A percentile compares a stretch with the other conserved stretches of the same genome.
phyloP scores from a whole-genome alignment of 106 monocot genomes.

The Dendrobium nobile region DNA sequence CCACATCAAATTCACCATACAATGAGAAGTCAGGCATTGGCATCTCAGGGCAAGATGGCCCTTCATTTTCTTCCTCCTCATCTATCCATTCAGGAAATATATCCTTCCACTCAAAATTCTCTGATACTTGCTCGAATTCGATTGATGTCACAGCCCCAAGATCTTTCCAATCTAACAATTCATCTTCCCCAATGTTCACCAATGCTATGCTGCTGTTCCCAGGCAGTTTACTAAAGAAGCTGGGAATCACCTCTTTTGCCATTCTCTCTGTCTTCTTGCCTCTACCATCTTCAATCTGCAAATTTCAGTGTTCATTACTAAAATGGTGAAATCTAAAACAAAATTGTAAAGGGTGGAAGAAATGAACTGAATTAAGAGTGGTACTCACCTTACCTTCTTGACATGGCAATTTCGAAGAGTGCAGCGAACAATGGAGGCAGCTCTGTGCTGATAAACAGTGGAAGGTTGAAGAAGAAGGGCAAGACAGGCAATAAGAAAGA shows the following conservation, averaged over 20 bases:
- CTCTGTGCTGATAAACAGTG: constrained; percentile 9
- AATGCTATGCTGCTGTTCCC: constrained; percentile 26
- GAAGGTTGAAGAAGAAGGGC: constrained; percentile 44
- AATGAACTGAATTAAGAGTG: neutral
- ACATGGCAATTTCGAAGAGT: constrained; percentile 32
- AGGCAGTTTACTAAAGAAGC: constrained; percentile 14
- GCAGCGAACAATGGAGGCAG: constrained; percentile 23
- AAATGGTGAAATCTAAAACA: neutral
- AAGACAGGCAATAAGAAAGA: constrained; percentile 52
- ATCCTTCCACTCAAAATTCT: constrained; percentile 57
- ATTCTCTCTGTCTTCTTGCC: constrained; percentile 6
- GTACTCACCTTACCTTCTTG: constrained; percentile 79
- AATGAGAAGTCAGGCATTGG: constrained; percentile 61
- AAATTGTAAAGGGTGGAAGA: neutral
- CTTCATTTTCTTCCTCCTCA: constrained; percentile 67
- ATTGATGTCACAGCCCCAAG: constrained; percentile 16
- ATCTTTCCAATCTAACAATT: constrained; percentile 18
- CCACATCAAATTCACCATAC: constrained; percentile 53
- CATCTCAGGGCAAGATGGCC: constrained; percentile 67
- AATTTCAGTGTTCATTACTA: neutral
- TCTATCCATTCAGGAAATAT: constrained; percentile 90
- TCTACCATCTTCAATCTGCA: constrained; percentile 17
- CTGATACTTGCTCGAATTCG: constrained; percentile 43
- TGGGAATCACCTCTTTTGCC: constrained; percentile 14
- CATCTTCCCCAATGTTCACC: constrained; percentile 38